Evolutionary conservation across 2,329 filamentous ascomycete species (phyloP), one percentile per base, ranked within the genome.

Genomic region (Acarospora socialis): DNA sequence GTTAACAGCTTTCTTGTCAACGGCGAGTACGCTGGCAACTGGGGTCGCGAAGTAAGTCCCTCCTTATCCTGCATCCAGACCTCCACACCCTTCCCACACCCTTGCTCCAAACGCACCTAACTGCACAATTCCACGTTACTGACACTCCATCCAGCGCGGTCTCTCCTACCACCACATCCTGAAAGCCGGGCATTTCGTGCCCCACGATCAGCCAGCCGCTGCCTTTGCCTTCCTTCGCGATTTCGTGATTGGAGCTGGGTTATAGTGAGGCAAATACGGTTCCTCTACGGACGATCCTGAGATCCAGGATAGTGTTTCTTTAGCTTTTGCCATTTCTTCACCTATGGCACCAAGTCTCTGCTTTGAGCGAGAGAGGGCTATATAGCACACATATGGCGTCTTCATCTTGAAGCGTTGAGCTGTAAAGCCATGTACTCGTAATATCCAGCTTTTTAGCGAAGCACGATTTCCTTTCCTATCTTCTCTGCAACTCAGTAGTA

Each of bases 1-100:
- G 35, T 19, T 16, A 37, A 35, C 0, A 12, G 26, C 2, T 56
- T 56, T 24, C 47, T 42, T 22, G 37, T 34, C 3, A 41, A 55
- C 4, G 45, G 35, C 4, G 15, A 27, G 10, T 13, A 9, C 3
- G 29, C 30, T 10, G 38, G 29, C 4, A 30, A 33, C 25, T 36
- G 32, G 36, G 32, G 28, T 5, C 14, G 19, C 15, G 28, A 30
- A 19, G 28, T 30, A 30, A 10, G 3, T 4, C 9, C 4, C 22
- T n/a, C 28, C 17, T 7, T 30, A n/a, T 7, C 22, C 22, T 5
- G 6, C 22, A 4, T 14, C 22, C 2, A n/a, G n/a, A n/a, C n/a
- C n/a, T n/a, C n/a, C n/a, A n/a, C n/a, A n/a, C 5, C 13, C 21
- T 5, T 24, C 21, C 21, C 21, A 10, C 21, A 10, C 14, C 7